Conservation (phyloP, 177 flowering plant genomes). For the Vitis hybrid region DNA sequence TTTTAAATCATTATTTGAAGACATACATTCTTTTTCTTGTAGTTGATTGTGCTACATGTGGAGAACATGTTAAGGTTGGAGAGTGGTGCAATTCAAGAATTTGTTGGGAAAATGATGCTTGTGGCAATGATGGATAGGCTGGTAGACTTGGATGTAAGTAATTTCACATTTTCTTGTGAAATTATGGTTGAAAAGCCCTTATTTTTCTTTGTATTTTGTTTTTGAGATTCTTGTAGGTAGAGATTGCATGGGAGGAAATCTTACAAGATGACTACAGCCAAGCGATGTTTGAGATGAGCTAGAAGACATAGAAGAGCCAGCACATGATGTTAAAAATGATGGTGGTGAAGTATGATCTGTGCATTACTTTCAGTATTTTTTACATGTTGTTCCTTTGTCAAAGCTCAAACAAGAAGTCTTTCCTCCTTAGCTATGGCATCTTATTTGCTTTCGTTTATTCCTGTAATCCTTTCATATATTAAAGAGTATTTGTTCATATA, state of each 20-base stretch:
- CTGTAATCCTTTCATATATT: too few relatives aligned
- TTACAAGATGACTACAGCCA: constrained; percentile 59
- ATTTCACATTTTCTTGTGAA: neutral
- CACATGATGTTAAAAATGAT: constrained; percentile 33
- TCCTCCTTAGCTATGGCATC: too few relatives aligned
- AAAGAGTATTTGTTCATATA: too few relatives aligned
- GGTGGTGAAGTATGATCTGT: constrained; percentile 44
- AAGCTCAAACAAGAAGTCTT: too few relatives aligned
- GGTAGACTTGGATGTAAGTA: constrained; percentile 85
- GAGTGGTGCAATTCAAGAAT: constrained; percentile 58
- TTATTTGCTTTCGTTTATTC: too few relatives aligned
- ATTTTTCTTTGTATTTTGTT: neutral
- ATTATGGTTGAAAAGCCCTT: neutral
- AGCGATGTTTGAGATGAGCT: constrained; percentile 83
- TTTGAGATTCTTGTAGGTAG: constrained; percentile 45
- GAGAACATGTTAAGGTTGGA: constrained; percentile 90
- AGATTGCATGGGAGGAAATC: constrained; percentile 77
- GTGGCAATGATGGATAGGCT: constrained; percentile 64
- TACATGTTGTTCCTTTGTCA: too few relatives aligned
- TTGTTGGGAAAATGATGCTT: constrained; percentile 57
- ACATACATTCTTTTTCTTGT: neutral
- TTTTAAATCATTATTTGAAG: too few relatives aligned
- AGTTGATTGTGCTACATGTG: constrained; percentile 54
- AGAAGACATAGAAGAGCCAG: constrained; percentile 55
- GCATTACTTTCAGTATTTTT: neutral